A percentile compares a stretch with the other conserved stretches of the same genome.
Conservation (phyloP, 331 rosid genomes). For the Ulmus americana region DNA sequence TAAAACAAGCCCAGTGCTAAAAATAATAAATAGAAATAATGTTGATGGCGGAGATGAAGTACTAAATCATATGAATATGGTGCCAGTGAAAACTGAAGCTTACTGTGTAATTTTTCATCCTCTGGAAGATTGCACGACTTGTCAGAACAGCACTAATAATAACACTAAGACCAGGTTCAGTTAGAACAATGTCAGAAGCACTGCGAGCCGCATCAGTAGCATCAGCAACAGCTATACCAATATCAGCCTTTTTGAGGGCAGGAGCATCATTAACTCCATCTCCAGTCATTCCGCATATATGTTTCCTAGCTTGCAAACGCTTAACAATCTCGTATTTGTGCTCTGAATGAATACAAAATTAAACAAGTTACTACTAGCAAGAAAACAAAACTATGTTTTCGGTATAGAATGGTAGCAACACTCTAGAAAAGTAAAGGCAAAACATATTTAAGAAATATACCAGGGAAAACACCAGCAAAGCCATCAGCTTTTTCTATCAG, state of each 20-base stretch:
- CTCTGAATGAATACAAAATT: constrained; percentile 44
- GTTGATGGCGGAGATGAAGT: neutral
- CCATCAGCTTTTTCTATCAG: constrained; percentile 96
- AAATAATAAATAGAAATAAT: neutral
- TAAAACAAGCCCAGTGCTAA: too few relatives aligned
- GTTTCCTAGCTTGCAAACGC: constrained; percentile 98
- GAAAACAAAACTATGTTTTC: neutral
- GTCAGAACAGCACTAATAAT: constrained; percentile 98
- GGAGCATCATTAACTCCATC: constrained; percentile 99
- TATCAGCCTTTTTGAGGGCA: constrained; percentile 97
- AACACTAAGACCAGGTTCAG: constrained; percentile 97
- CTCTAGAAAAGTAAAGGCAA: constrained; percentile 1
- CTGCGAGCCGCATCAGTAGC: constrained; percentile 99
- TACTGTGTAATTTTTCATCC: constrained; percentile 98
- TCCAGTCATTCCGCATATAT: constrained; percentile 98
- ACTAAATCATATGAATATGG: neutral
- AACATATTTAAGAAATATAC: constrained; percentile 33
- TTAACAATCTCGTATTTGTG: constrained; percentile 97
- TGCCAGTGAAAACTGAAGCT: constrained; percentile 16
- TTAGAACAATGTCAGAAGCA: constrained; percentile 95
- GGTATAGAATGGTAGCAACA: neutral
- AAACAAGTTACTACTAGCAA: constrained; percentile 17
- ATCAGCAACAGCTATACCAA: constrained; percentile 98
- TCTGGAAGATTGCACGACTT: constrained; percentile 94
- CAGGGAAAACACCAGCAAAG: constrained; percentile 97